Evolutionary conservation across 176 grass and related monocot genomes (phyloP), one percentile per base, ranked within the genome.

Genomic region (Metroxylon sagu): DNA sequence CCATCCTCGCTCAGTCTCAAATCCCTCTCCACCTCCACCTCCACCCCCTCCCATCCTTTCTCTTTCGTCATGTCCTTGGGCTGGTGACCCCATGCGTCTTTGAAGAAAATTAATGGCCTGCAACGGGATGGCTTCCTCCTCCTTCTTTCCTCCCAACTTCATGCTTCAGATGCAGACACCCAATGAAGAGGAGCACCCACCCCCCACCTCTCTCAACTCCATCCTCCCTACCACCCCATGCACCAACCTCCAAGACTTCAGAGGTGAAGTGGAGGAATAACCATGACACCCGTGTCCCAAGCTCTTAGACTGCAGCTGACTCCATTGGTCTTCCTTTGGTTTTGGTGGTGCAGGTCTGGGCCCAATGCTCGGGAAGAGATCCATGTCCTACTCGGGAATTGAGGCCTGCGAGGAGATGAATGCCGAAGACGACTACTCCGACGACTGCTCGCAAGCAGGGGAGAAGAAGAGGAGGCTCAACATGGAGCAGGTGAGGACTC

Each of bases 401-500:
- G 65, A 19, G 21, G 2, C 18, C 35, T 56, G 56, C 26, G 75
- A 66, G 43, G 92, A 87, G 17, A 76, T 71, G 14, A 25, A 50
- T 5, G 75, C 64, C 30, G 88, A 99, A 65, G 88, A 93, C 21
- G 94, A 99, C 15, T 61, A 89, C 30, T 99, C 94, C 1, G 94
- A 99, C 59, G 88, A 93, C 72, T 85, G 88, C 5, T 98, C 82
- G 62, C 84, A 81, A 67, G 84, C 59, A 0, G 88, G 85, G 25
- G 94, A 99, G 79, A 99, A 93, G 84, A 99, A 99, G 76, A 74
- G 88, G 57, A 76, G 94, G 57, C 82, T 99, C 58, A 99, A 93
- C 79, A 74, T 89, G 65, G 94, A 99, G 57, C 94, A 99, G 85
- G 94, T 99, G 70, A 75, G 85, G 80, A 89, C 85, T 30, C 71